Evolutionary conservation across 2,329 filamentous ascomycete species (phyloP), one percentile per base, ranked within the genome.

Genomic region (Didymella segeticola): DNA sequence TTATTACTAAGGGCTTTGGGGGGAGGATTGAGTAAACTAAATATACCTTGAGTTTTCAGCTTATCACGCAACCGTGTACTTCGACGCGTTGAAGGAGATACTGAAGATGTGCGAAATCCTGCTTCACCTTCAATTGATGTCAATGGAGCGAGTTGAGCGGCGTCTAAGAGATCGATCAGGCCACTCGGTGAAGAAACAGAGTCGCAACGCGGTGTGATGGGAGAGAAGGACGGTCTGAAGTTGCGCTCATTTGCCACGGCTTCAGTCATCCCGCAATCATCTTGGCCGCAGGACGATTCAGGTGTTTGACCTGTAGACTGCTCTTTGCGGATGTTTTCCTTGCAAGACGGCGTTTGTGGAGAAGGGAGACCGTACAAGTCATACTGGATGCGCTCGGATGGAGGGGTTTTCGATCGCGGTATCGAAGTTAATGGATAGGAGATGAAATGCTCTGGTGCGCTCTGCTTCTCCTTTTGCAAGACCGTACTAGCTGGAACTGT

Each of bases 311-410:
- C n/a, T 7, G 4, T 11, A 15, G 26, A 8, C 2, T 26, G 31
- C 6, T 15, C 2, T 1, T 3, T 8, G 1, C 6, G 5, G 7
- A 2, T 2, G 10, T 8, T 7, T 12, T 6, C 1, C 0, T 3
- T 4, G 29, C 38, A 15, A 5, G 31, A 26, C 1, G 55, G 53
- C 1, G 57, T 64, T 1, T 52, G 15, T 0, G 61, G 61, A 0
- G 61, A 64, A 0, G 36, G 51, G 2, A 64, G 14, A 0, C 59
- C 59, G 12, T 59, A 51, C 50, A 53, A 61, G 12, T 38, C 27
- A 4, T 17, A 8, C 10, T 19, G n/a, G 1, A 22, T 8, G 7
- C 36, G 47, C 19, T 41, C 38, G 31, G 17, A 27, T 1, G 11
- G 33, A 1, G 60, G 58, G 2, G 53, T 59, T 2, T 11, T 26